A percentile compares a stretch with the other conserved stretches of the same genome.
Evolutionary conservation across 257 asterid genomes (phyloP).

Genomic region (Jaltomata sinuosa): DNA sequence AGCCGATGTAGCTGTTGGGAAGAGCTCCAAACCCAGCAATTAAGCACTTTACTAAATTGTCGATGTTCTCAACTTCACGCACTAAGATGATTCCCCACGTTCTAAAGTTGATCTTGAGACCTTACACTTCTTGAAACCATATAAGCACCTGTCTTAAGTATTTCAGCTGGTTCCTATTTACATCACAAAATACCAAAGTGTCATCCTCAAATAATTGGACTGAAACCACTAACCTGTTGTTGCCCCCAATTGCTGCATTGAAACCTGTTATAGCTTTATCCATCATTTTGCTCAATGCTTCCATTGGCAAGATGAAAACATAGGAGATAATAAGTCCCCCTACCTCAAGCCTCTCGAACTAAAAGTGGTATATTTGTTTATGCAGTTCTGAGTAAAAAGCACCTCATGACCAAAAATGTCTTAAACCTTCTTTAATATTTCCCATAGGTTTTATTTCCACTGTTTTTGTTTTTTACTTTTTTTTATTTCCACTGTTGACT

Average conservation of each 20-base stretch:
- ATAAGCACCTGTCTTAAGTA: too few relatives aligned
- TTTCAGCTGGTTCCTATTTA: too few relatives aligned
- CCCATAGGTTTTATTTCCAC: not conserved
- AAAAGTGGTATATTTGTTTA: too few relatives aligned
- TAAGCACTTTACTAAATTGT: not conserved
- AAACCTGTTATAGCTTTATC: not conserved
- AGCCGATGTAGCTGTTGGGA: not conserved
- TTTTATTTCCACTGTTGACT: not conserved
- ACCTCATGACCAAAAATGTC: not conserved
- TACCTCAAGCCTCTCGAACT: too few relatives aligned
- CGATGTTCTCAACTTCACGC: not conserved
- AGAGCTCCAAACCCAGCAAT: not conserved
- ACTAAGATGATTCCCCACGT: not conserved
- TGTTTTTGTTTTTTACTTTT: not conserved
- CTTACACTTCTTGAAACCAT: not conserved
- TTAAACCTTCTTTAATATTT: not conserved
- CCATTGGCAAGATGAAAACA: not conserved
- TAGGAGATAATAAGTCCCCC: not conserved
- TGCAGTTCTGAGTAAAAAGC: not conserved
- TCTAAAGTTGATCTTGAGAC: not conserved
- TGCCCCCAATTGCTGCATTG: too few relatives aligned
- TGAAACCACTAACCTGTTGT: too few relatives aligned
- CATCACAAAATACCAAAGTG: too few relatives aligned
- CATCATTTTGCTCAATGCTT: not conserved
- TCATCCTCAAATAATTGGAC: too few relatives aligned